Evolutionary conservation across 2,329 filamentous ascomycete species (phyloP), one percentile per base, ranked within the genome.

Genomic region (Aphanocladium album): DNA sequence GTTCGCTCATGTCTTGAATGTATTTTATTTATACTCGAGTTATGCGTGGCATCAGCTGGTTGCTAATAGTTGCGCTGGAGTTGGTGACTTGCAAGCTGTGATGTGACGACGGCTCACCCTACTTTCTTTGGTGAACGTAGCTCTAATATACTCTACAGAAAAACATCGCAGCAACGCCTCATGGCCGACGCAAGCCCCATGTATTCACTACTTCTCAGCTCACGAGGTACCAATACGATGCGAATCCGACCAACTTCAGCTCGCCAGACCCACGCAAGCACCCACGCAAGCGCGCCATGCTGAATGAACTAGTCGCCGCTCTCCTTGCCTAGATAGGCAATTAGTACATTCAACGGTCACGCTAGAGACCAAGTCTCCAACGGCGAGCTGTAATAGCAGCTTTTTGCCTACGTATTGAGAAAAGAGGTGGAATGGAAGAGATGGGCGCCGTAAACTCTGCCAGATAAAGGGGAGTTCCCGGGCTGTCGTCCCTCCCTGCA

Each of bases 201-300:
- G 27, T 39, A 52, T 7, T 25, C n/a, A 39, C 21, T 14, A 19
- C 12, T 23, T 37, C 12, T 41, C 51, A 53, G 51, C 51, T 25
- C 39, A 8, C n/a, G 16, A 23, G 8, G n/a, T 54, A 27, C 23
- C 35, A 56, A 56, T 56, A 56, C 53, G 53, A 56, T 35, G n/a
- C 11, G 39, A 56, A 56, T 56, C 25, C 53, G 53, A 56, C 53
- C 5, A 19, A 17, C 41, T 16, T 56, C 53, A 56, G 41, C 39
- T 37, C 5, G 16, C 17, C 9, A 50, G 53, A 35, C 41, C 53
- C 41, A 56, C 53, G 41, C 53, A 56, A 46, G 53, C 39, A 46
- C 51, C 45, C 19, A 54, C 51, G 51, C 50, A 52, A 52, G 49
- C 49, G 16, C 51, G 51, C 51, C 51, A 41, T 43, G 45, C 51